Conservation (phyloP, 257 asterid species). For the Echites panduratus region DNA sequence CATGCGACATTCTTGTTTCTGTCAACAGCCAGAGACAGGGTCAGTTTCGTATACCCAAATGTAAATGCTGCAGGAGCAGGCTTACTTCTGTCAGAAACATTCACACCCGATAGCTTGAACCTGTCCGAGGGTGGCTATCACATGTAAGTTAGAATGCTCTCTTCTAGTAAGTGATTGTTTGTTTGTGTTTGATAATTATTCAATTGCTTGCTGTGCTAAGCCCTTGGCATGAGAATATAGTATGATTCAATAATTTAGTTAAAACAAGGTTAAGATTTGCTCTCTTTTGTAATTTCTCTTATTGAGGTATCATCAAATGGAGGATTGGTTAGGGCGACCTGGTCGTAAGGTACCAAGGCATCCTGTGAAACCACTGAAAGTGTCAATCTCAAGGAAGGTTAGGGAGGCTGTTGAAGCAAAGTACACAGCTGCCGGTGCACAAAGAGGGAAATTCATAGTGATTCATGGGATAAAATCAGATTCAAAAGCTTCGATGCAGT, state of each 20-base stretch:
- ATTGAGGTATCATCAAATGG: constrained; percentile 68
- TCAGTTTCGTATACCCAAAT: constrained; percentile 75
- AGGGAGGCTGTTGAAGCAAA: constrained; percentile 74
- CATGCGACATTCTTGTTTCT: constrained; percentile 78
- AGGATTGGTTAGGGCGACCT: constrained; percentile 73
- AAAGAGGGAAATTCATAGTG: constrained; percentile 68
- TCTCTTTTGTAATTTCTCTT: neutral
- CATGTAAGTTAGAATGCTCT: constrained; percentile 39
- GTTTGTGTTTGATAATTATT: neutral
- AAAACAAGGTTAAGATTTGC: neutral
- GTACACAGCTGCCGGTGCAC: constrained; percentile 56
- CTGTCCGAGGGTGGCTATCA: constrained; percentile 71
- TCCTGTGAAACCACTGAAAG: constrained; percentile 53
- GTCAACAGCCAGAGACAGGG: constrained; percentile 72
- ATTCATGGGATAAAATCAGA: constrained; percentile 88
- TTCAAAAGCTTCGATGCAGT: constrained; percentile 89
- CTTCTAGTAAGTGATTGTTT: neutral
- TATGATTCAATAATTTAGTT: neutral
- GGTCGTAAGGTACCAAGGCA: constrained; percentile 67
- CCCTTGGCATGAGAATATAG: neutral
- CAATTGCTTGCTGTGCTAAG: neutral
- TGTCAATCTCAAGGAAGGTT: constrained; percentile 66
- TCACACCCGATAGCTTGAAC: constrained; percentile 49
- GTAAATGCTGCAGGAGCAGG: constrained; percentile 89
- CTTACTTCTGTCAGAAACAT: constrained; percentile 54